Percentiles rank a stretch among this genome's conserved stretches.
phyloP scores from a whole-genome alignment of 1,284 basidiomycete genomes.

The Vanrija humicola region DNA sequence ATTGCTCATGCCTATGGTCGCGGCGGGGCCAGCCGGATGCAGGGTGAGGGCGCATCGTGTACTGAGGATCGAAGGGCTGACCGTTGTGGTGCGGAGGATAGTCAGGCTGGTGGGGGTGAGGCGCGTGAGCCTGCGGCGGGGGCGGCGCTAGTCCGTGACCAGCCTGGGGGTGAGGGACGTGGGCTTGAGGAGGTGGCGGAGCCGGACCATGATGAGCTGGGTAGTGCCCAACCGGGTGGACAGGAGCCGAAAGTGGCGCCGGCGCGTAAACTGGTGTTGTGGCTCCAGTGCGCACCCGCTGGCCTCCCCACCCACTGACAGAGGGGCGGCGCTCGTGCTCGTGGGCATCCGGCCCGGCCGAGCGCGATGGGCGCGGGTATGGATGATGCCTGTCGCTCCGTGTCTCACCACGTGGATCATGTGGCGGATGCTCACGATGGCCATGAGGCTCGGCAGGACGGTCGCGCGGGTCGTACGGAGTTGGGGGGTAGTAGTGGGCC shows the following conservation, averaged over 20 bases:
- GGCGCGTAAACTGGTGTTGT: too few relatives aligned
- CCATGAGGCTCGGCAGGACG: neutral
- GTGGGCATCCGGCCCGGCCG: neutral
- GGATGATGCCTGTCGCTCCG: neutral
- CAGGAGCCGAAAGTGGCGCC: neutral
- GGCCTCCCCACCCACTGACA: neutral
- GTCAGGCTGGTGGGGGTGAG: too few relatives aligned
- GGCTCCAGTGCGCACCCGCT: neutral
- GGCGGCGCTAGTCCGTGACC: too few relatives aligned
- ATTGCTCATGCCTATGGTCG: neutral
- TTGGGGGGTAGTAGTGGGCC: neutral
- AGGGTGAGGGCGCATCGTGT: slow-evolving; percentile 3
- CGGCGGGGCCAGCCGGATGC: neutral
- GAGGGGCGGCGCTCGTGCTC: neutral
- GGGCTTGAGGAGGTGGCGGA: too few relatives aligned
- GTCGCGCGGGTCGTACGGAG: neutral
- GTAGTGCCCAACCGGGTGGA: neutral
- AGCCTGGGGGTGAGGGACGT: too few relatives aligned
- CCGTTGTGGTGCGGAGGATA: too few relatives aligned
- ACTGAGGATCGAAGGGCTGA: neutral
- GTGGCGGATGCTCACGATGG: too few relatives aligned
- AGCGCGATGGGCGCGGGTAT: neutral
- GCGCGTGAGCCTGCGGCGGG: too few relatives aligned
- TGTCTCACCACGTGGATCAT: neutral
- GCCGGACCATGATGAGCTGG: too few relatives aligned